Base-by-base conservation (phyloP, 1,284 basidiomycete species). In the Sanguinoderma infundibulare region DNA sequence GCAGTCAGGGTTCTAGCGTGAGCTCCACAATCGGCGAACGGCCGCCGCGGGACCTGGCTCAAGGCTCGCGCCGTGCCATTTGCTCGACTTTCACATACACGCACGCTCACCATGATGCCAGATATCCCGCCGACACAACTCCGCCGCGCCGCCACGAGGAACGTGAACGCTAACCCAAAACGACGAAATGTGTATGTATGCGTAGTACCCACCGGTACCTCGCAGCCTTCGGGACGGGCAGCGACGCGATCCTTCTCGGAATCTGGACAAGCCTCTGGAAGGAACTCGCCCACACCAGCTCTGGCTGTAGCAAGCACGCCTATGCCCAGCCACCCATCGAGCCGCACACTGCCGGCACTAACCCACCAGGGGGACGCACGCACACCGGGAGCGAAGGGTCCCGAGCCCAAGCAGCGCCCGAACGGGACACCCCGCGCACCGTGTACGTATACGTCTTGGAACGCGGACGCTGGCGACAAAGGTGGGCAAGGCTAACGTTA, bases 401-500 rank as follows among this genome's bases (percentile, higher is more conserved):
- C 12, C 47, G 30, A 34, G n/a, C 47, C 30, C 47, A 50, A 15
- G 47, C 20, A 17, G 30, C 30, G 12, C 30, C 47, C 28, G 30
- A 2, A 34, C 20, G 10, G 32, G 47, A 22, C 47, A 50, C 30
- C 30, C 30, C 24, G 46, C 28, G 28, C 47, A 12, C 32, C 47
- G 26, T 12, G 28, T 50, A 30, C 47, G 47, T 50, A n/a, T n/a
- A 50, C 30, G 28, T 26, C 26, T 12, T 26, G 42, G 42, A 26
- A 28, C 42, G 42, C 42, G 42, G 42, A 26, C 42, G 42, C 42
- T 46, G 12, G 42, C 24, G 42, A 22, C 14, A 22, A 46, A 26
- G 38, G 42, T 22, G 35, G 32, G 34, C 34, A 47, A 53, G 51
- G 34, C 26, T 53, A 59, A 59, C 51, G 57, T 53, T 46, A 53